Percentiles rank a stretch among this genome's conserved stretches.
These are phyloP conservation scores for Inonotus obliquus DNA, from an alignment of 1,284 basidiomycete species.

Conservation along the genomic window DNA sequence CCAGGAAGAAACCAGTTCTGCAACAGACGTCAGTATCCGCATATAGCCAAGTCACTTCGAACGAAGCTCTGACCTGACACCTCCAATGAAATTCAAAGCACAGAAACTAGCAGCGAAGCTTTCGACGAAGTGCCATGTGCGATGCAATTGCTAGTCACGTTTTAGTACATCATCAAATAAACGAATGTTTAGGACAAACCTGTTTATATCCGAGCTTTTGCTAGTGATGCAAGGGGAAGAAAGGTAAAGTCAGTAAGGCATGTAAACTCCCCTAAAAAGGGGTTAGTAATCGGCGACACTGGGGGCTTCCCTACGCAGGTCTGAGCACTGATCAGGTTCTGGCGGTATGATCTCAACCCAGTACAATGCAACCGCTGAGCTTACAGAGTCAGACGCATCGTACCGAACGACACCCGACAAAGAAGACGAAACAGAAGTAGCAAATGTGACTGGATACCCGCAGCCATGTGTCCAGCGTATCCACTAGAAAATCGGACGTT, in stretches of 20 bases:
- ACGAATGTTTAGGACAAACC: slow-evolving; percentile 35
- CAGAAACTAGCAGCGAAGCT: slow-evolving; percentile 84
- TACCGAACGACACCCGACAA: slow-evolving; percentile 22
- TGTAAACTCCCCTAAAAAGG: slow-evolving; percentile 37
- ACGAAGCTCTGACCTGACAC: slow-evolving; percentile 52
- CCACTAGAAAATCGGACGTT: slow-evolving; percentile 61
- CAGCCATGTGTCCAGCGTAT: slow-evolving; percentile 67
- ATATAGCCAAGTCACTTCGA: neutral
- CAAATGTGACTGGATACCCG: slow-evolving; percentile 68
- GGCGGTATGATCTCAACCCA: slow-evolving; percentile 91
- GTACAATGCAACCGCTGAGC: slow-evolving; percentile 28
- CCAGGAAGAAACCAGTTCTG: slow-evolving; percentile 75
- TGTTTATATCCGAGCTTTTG: slow-evolving; percentile 77
- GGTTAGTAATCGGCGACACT: slow-evolving; percentile 52
- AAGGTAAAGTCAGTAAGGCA: slow-evolving; percentile 44
- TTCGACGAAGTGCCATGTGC: slow-evolving; percentile 74
- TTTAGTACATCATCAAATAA: neutral
- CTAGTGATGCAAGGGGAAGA: slow-evolving; percentile 37
- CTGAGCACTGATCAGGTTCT: slow-evolving; percentile 92
- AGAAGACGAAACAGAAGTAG: slow-evolving; percentile 26
- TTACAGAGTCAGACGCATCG: slow-evolving; percentile 25
- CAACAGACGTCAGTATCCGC: slow-evolving; percentile 7
- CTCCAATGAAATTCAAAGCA: slow-evolving; percentile 82
- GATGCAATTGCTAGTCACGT: slow-evolving; percentile 65
- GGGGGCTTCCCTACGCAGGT: slow-evolving; percentile 92